Percentiles rank a stretch among this genome's conserved stretches.
phyloP scores from a whole-genome alignment of 106 monocot species.

The Acanthochlamys bracteata region DNA sequence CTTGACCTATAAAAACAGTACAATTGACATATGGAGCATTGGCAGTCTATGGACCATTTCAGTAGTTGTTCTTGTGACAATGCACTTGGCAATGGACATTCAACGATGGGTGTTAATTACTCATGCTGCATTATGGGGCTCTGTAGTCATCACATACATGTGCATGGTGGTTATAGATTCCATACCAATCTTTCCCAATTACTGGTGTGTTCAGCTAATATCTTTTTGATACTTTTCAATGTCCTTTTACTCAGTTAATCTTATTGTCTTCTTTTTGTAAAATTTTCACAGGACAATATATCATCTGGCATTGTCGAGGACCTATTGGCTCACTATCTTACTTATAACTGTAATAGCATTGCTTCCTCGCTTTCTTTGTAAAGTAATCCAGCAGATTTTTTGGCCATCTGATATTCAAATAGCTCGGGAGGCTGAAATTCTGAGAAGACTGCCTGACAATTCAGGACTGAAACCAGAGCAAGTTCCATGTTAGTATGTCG shows the following conservation, averaged over 20 bases:
- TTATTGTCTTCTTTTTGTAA: constrained; percentile 7
- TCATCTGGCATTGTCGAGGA: constrained; percentile 46
- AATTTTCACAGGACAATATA: constrained; percentile 79
- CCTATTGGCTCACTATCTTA: constrained; percentile 82
- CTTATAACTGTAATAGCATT: constrained; percentile 74
- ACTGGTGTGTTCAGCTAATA: constrained; percentile 46
- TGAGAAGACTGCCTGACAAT: constrained; percentile 32
- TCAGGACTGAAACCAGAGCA: constrained; percentile 18
- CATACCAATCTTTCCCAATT: constrained; percentile 81
- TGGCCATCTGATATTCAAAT: constrained; percentile 95
- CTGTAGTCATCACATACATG: constrained; percentile 60
- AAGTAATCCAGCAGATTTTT: constrained; percentile 65
- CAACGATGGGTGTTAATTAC: constrained; percentile 75
- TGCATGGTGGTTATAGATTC: constrained; percentile 90
- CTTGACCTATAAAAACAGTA: constrained; percentile 59
- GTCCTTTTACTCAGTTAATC: background rate
- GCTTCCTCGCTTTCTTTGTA: constrained; percentile 81
- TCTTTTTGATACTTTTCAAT: background rate
- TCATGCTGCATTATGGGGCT: constrained; percentile 86
- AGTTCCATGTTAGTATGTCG: constrained; percentile 33
- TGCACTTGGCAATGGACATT: constrained; percentile 94
- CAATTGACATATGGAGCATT: constrained; percentile 92
- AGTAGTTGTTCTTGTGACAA: constrained; percentile 87
- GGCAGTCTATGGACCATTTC: constrained; percentile 94
- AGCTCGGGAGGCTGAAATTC: constrained; percentile 85